Evolutionary conservation across 345 rosid genomes (phyloP).

Genomic region (Boechera divaricarpa): DNA sequence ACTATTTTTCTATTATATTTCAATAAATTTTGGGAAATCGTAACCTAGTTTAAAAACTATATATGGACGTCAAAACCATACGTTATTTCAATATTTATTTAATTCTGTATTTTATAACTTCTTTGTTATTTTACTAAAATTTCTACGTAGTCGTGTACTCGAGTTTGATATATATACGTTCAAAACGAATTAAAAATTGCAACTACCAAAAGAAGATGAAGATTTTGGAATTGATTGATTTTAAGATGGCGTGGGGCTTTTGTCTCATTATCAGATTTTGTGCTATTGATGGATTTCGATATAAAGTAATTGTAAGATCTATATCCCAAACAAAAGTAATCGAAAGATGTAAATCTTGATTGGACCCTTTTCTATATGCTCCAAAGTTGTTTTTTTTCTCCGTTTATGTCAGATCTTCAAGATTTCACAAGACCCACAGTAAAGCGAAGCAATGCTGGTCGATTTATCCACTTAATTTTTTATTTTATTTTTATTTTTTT

Average conservation of each 20-base stretch:
- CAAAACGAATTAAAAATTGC: neutral
- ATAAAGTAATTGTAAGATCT: constrained; percentile 32
- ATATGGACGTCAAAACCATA: neutral
- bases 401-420: constrained; percentile 24
- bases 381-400: neutral
- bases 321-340: constrained; percentile 2
- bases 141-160: neutral
- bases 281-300: constrained; percentile 28
- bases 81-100: neutral
- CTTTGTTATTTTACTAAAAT: neutral
- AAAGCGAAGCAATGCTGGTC: constrained; percentile 14
- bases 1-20: neutral
- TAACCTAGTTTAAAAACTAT: neutral
- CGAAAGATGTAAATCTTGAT: constrained; percentile 22
- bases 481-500: too few relatives aligned
- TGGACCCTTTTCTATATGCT: constrained; percentile 24
- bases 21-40: neutral
- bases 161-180: neutral
- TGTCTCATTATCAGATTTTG: constrained; percentile 35
- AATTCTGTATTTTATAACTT: neutral
- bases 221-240: neutral
- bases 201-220: constrained; percentile 25
- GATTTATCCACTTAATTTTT: neutral
- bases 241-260: constrained; percentile 18
- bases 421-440: neutral